Percentiles rank a stretch among this genome's conserved stretches.
Conservation (phyloP, 176 grass and related monocot genomes). For the Aegilops longissima region DNA sequence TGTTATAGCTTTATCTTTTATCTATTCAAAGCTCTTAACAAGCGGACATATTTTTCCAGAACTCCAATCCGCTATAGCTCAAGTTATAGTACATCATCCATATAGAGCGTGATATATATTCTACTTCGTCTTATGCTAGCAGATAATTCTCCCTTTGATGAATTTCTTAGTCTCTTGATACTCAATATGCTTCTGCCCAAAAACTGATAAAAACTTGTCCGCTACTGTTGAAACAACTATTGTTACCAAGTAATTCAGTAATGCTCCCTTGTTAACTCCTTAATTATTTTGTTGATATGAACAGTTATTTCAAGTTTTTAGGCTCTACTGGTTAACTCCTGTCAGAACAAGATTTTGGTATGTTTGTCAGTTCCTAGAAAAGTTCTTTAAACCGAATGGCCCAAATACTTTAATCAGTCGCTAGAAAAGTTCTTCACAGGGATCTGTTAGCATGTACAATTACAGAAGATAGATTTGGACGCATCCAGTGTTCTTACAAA, state of each 20-base stretch:
- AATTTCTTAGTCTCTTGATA: not conserved
- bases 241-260: not conserved
- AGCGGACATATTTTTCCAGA: not conserved
- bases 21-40: not conserved
- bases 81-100: not conserved
- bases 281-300: not conserved
- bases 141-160: not conserved
- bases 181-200: not conserved
- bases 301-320: not conserved
- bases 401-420: not conserved
- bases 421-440: not conserved
- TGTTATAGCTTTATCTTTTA: not conserved
- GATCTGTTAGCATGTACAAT: not conserved
- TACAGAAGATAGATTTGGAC: not conserved
- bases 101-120: not conserved
- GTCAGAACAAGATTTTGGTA: not conserved
- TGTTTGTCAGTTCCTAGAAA: not conserved
- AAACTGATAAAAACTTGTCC: not conserved
- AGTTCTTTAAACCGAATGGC: not conserved
- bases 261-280: not conserved
- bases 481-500: not conserved
- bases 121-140: not conserved
- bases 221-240: not conserved
- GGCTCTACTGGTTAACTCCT: not conserved
- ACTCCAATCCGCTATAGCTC: not conserved